Base-by-base conservation (phyloP, 768 basidiomycete genomes). In the Rhizopogon vesiculosus region DNA sequence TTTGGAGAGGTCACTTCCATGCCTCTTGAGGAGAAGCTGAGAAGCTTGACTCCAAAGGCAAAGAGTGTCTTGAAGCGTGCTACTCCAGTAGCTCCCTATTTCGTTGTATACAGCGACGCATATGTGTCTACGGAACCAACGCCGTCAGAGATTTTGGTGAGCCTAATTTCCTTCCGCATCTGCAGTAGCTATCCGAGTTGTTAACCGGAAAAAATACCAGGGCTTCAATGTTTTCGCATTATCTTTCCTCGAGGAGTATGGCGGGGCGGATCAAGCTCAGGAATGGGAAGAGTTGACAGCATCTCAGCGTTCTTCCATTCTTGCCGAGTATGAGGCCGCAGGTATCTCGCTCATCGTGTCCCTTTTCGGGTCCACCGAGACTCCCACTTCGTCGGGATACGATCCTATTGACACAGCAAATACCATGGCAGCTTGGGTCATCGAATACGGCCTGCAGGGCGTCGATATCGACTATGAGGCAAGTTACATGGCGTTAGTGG, bases 301-400 rank as follows among this genome's bases (percentile, higher is more conserved):
- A 5, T 58, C 59, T 16, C 64, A 78, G 35, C 76, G 82, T 29
- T 56, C 74, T 12, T 38, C 72, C 13, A 73, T 78, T 61, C 67
- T 81, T 56, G 58, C 75, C 0, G 72, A 78, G 55, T 85, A 84
- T 61, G 72, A 71, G 22, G 73, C 76, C 0, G 81, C 82, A 6
- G 83, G 83, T 18, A 83, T 84, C 64, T 78, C 77, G 19, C 62
- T 86, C 45, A 75, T 86, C 51, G 83, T 85, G 5, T 80, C 81
- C 44, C 74, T 71, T 3, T 85, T 85, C 58, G 80, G 80, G 6
- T 72, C 78, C 10, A 68, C 66, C 3, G 62, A 70, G 53, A 66
- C 69, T 1, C 80, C 80, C 2, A 81, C 78, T 3, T 68, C 74
- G 1, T 63, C 65, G 3, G 75, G 74, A 28, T 61, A 62, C 4